Base-by-base conservation (phyloP, 2,329 filamentous ascomycete genomes). In the Apiospora saccharicola region DNA sequence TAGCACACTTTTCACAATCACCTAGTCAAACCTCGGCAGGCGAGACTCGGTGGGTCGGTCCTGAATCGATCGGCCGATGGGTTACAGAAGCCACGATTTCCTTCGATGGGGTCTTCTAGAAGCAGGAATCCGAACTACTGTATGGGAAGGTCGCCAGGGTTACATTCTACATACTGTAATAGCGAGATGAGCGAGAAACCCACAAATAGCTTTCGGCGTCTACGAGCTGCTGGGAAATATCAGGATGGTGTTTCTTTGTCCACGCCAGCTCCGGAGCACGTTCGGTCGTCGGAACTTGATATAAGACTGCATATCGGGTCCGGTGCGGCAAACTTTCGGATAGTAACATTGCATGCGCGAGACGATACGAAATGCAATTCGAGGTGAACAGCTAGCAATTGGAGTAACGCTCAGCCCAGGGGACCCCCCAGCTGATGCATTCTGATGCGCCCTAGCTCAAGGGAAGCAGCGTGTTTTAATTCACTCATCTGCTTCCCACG, bases 31-130 rank as follows among this genome's bases (percentile, higher is more conserved):
- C 57, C 57, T 64, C 57, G 57, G 57, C 57, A 41, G 57, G 57
- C 57, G 57, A 64, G 57, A 41, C 22, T 41, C 5, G 57, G 57
- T 64, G 57, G 57, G 34, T 64, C 34, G 22, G 19, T 64, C 57
- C 34, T 64, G 34, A 24, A 64, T 64, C 57, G 34, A 64, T 64
- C 57, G 57, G 57, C 57, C 57, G 57, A 64, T 64, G 57, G 57
- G 30, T 61, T 61, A 34, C 53, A 61, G 19, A 61, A 61, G 53
- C 53, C 53, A 37, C 53, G 53, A 61, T 61, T 61, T 61, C 2
- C 53, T 61, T 61, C 30, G 30, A 37, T 37, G 53, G 57, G 57
- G 34, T 64, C 30, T 64, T 64, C 57, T 64, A 64, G 57, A 64
- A 64, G 19, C 34, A n/a, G 19, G 57, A 41, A 19, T 37, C 53